Percentiles rank a stretch among this genome's conserved stretches.
These are phyloP conservation scores for Imleria badia DNA, from an alignment of 768 basidiomycete species.

Conservation along the genomic window DNA sequence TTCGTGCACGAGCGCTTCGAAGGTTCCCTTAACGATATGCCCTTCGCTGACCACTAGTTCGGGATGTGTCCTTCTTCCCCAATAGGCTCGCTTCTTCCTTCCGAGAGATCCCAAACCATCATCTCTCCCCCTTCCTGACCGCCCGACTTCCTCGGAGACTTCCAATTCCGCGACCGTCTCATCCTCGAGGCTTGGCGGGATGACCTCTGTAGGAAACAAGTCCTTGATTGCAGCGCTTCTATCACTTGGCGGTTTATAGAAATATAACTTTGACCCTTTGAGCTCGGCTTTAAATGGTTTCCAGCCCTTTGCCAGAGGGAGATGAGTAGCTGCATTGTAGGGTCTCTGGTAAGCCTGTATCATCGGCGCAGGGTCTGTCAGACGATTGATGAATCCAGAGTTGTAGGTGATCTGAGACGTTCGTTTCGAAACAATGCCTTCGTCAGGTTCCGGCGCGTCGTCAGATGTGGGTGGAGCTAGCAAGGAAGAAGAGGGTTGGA, in stretches of 20 bases:
- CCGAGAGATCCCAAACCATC: constrained; percentile 27
- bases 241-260: constrained; percentile 83
- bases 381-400: constrained; percentile 74
- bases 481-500: constrained; percentile 43
- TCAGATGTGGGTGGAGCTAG: constrained; percentile 51
- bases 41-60: constrained; percentile 49
- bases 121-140: constrained; percentile 35
- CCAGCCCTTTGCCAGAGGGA: constrained; percentile 67
- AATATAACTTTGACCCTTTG: constrained; percentile 81
- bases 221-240: constrained; percentile 62
- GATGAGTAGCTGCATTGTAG: constrained; percentile 34
- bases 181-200: constrained; percentile 55
- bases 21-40: constrained; percentile 60
- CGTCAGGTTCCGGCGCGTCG: constrained; percentile 39
- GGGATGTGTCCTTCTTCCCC: constrained; percentile 76
- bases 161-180: constrained; percentile 32
- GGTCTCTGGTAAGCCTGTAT: constrained; percentile 29
- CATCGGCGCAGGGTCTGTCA: constrained; percentile 50
- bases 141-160: constrained; percentile 26
- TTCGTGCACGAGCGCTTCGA: constrained; percentile 82
- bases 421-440: constrained; percentile 47
- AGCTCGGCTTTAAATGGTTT: constrained; percentile 84
- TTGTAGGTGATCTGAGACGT: constrained; percentile 79
- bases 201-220: constrained; percentile 67
- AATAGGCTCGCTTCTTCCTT: constrained; percentile 68